Base-by-base conservation (phyloP, 2,329 filamentous ascomycete genomes). In the Nakataea oryzae region DNA sequence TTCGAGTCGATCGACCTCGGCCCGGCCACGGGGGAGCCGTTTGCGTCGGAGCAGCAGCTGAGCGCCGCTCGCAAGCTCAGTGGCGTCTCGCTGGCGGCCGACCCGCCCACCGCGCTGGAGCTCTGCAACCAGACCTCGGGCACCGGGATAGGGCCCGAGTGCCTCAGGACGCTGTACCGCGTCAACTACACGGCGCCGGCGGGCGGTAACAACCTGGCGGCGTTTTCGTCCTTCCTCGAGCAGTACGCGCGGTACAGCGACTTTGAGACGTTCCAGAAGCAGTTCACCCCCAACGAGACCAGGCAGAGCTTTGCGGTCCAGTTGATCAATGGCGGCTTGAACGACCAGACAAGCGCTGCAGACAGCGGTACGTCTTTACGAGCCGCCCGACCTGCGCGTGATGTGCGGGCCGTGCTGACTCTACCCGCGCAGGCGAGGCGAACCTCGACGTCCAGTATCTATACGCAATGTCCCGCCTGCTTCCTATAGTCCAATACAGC, bases 401-500 rank as follows among this genome's bases (percentile, higher is more conserved):
- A 30, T 30, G 11, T 14, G 14, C 11, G 24, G 17, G n/a, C 6
- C 6, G 30, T 57, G 30, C 60, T 61, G 32, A 61, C 29, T 9
- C 26, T 29, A 5, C 5, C 12, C 14, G 4, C 9, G 47, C 24
- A 72, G 72, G 71, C 6, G 86, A 90, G 70, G 86, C 84, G 24
- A 87, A 86, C 64, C 76, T 89, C 14, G 86, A 89, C 68, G 76
- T 85, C 3, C 82, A 89, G 67, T 84, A 86, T 60, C 78, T 86
- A 11, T 69, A 85, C 9, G 78, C 79, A 14, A 74, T 87, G 63
- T 79, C 78, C 65, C 79, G 78, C 64, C 80, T 81, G 1, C 78
- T 82, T 3, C 79, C 80, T 12, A 78, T 86, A 28, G 76, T 77
- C 0, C 82, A 81, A 62, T 89, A 84, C 71, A 83, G 80, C 59